Evolutionary conservation across 129 eudicot species (phyloP).

Genomic region (Saussurea involucrata): DNA sequence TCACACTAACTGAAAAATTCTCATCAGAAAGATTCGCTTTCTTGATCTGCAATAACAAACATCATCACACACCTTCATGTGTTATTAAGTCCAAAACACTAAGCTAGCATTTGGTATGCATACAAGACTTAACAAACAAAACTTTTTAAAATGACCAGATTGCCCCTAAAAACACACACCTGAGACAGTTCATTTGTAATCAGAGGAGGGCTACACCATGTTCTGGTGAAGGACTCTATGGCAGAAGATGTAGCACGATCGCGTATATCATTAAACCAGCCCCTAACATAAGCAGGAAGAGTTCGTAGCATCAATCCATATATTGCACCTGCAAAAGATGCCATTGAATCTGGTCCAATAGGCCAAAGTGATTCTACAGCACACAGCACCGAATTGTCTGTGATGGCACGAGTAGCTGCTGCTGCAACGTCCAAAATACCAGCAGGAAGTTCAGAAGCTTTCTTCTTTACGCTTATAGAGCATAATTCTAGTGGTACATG

Average conservation of each 20-base stretch:
- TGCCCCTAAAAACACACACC: constrained; percentile 30
- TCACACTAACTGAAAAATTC: constrained; percentile 83
- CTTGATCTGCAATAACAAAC: constrained; percentile 59
- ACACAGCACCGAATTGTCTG: constrained; percentile 48
- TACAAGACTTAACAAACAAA: no score
- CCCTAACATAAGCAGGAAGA: constrained; percentile 94
- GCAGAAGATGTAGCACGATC: constrained; percentile 68
- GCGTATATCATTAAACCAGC: constrained; percentile 86
- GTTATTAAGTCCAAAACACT: no score
- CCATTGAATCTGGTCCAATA: constrained; percentile 53
- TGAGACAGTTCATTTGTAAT: constrained; percentile 82
- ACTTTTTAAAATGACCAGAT: neutral
- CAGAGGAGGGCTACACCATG: constrained; percentile 89
- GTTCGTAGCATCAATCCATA: constrained; percentile 86
- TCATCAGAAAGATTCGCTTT: constrained; percentile 72
- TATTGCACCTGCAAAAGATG: constrained; percentile 78
- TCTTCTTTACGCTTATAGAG: constrained; percentile 47
- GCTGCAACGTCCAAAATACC: constrained; percentile 44
- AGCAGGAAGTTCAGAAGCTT: constrained; percentile 49
- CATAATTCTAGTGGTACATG: constrained; percentile 76
- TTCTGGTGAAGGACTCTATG: constrained; percentile 79
- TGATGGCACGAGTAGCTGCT: constrained; percentile 74
- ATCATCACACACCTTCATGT: neutral
- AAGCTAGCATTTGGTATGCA: no score
- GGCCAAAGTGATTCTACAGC: constrained; percentile 82